Base-by-base conservation (phyloP, 495 filamentous ascomycete genomes). In the Durotheca rogersii region DNA sequence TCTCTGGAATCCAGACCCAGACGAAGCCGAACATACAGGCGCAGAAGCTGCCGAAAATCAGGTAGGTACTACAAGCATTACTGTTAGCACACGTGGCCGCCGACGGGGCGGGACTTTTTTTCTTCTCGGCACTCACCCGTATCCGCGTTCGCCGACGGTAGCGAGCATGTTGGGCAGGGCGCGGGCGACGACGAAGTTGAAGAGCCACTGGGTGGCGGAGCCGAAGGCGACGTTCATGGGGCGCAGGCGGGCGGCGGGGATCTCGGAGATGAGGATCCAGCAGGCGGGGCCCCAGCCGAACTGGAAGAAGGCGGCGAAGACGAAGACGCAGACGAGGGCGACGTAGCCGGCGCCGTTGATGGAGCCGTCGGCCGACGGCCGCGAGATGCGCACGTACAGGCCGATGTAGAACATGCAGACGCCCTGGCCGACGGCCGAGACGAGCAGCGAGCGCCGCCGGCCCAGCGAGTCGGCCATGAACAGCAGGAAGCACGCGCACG, bases 331-430 rank as follows among this genome's bases (percentile, higher is more conserved):
- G 21, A 86, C 79, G 3, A 88, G 72, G 0, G 84, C 84, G 41
- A 87, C 69, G 60, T 87, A 87, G 4, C 84, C 84, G 7, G 62
- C 62, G 1, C 39, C 35, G 2, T 59, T 59, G 5, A 76, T 70
- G 0, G 48, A 29, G 7, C 60, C 50, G 11, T 75, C 81, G 4
- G 65, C 41, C 14, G 73, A 60, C 0, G 86, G 87, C 0, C 85
- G 85, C 12, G 81, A 70, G 53, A 89, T 81, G 43, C 85, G 83
- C 5, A 88, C 75, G 61, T 91, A 88, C n/a, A 92, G 70, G 7
- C 87, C 87, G 50, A 91, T 85, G 62, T 90, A 88, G 56, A 87
- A 80, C 83, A 89, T 90, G 53, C 77, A 76, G n/a, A 84, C 66
- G 2, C 74, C 80, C 66, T 86, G 84, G 7, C 79, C 86, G 51